Base-by-base conservation (phyloP, 2,329 filamentous ascomycete species). In the Aspergillus sp. region DNA sequence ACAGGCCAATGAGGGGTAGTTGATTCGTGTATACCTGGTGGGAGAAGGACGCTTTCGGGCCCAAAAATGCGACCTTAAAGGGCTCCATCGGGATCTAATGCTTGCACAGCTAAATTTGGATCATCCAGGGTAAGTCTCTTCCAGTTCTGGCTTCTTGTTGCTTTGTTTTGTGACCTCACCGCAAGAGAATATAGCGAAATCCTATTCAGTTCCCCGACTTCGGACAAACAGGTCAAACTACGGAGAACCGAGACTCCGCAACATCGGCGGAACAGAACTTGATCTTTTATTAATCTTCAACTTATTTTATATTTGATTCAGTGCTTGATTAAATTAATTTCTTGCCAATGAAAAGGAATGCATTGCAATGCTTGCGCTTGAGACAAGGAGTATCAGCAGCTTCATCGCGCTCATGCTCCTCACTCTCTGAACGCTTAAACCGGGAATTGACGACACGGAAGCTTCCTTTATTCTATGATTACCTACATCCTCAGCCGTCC, bases 1-100 rank as follows among this genome's bases (percentile, higher is more conserved):
- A 1, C n/a, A 19, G 37, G 15, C 10, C n/a, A 22, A 39, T 39
- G 43, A 22, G 49, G 64, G 51, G 60, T 48, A 51, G 49, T 45
- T 50, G 45, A 37, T 35, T 22, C 9, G 43, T 23, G 35, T 13
- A n/a, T 51, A 85, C 83, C 76, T 86, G 83, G 64, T 87, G 83
- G 23, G 83, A 85, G 62, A 85, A 86, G 30, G 82, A 85, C 20
- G 81, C 81, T 56, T 74, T 66, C 3, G 83, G 83, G 6, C 83
- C 83, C 25, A 87, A 66, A 60, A 81, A 87, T 38, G 81, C 77
- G 33, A 71, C 65, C 47, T 54, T 61, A 41, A 64, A 51, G 27
- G 55, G 56, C 45, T 53, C 47, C 60, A 63, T 63, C 37, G 22
- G 7, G n/a, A 48, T 46, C 27, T 10, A 1, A 30, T 30, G 25